Evolutionary conservation across 1,139 yeast species (phyloP).

Genomic region (Geotrichum europaeum): DNA sequence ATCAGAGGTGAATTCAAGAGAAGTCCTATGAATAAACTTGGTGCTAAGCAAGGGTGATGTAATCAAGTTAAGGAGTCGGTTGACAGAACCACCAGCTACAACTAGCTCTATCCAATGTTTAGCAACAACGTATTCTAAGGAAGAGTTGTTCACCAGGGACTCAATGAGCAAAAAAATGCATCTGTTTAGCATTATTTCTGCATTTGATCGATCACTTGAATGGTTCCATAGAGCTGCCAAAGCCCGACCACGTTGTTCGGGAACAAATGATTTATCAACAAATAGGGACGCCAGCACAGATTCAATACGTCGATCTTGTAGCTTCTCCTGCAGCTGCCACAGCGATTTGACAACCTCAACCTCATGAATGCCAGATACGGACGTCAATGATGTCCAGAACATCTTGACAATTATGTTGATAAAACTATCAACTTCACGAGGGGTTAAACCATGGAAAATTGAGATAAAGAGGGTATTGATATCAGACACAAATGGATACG

Average conservation of each 20-base stretch:
- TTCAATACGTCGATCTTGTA: slow-evolving; percentile 34
- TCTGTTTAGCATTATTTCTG: slow-evolving; percentile 46
- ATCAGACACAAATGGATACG: slow-evolving; percentile 39
- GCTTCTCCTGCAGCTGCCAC: slow-evolving; percentile 35
- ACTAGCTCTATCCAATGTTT: slow-evolving; percentile 53
- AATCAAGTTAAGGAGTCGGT: slow-evolving; percentile 53
- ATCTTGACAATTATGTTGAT: slow-evolving; percentile 16
- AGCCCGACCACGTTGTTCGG: slow-evolving; percentile 29
- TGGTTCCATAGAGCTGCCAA: slow-evolving; percentile 40
- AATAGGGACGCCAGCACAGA: slow-evolving; percentile 35
- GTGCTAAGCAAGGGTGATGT: slow-evolving; percentile 45
- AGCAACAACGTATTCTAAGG: slow-evolving; percentile 36
- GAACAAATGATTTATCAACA: slow-evolving; percentile 20
- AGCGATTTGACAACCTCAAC: slow-evolving; percentile 55
- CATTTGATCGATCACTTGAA: slow-evolving; percentile 37
- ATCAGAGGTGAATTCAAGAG: slow-evolving; percentile 35
- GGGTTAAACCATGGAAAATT: slow-evolving; percentile 29
- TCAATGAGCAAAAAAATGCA: slow-evolving; percentile 70
- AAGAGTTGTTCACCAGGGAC: slow-evolving; percentile 41
- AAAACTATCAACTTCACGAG: slow-evolving; percentile 24
- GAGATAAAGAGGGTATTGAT: slow-evolving; percentile 43
- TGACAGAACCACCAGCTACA: slow-evolving; percentile 49
- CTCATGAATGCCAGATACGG: slow-evolving; percentile 46
- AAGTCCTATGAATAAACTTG: slow-evolving; percentile 24
- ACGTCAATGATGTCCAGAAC: slow-evolving; percentile 36